Evolutionary conservation across 2,329 filamentous ascomycete genomes (phyloP).

Genomic region (Fusarium foetens): DNA sequence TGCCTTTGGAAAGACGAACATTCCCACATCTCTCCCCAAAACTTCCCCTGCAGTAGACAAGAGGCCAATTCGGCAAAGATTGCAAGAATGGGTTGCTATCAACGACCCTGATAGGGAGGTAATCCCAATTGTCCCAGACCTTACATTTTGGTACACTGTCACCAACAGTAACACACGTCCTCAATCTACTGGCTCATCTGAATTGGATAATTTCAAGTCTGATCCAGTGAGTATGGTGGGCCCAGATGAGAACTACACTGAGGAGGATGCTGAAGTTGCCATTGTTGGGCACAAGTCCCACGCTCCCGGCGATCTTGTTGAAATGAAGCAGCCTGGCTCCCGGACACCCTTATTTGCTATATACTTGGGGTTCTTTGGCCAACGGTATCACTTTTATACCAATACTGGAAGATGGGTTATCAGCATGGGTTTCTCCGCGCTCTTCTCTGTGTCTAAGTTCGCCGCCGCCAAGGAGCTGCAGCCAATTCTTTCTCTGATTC

Average conservation of each 20-base stretch:
- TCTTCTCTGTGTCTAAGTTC: slow-evolving; percentile 64
- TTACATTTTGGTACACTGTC: slow-evolving; percentile 41
- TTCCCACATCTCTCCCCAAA: slow-evolving; percentile 28
- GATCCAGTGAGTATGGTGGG: slow-evolving; percentile 40
- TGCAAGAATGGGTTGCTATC: slow-evolving; percentile 35
- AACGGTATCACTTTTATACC: slow-evolving; percentile 65
- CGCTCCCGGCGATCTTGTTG: slow-evolving; percentile 62
- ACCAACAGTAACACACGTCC: slow-evolving; percentile 48
- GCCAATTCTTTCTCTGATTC: slow-evolving; percentile 50
- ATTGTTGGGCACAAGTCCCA: slow-evolving; percentile 43
- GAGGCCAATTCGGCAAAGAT: slow-evolving; percentile 35
- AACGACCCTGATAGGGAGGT: slow-evolving; percentile 10
- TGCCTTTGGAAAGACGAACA: slow-evolving; percentile 20
- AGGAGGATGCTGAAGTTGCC: slow-evolving; percentile 41
- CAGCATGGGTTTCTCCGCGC: slow-evolving; percentile 54
- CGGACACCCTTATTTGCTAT: slow-evolving; percentile 62
- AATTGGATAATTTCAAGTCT: slow-evolving; percentile 46
- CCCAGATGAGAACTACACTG: slow-evolving; percentile 42
- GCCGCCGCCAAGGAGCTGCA: slow-evolving; percentile 54
- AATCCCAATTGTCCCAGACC: slow-evolving; percentile 36
- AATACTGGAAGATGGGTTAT: slow-evolving; percentile 62
- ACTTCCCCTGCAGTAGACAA: slow-evolving; percentile 2
- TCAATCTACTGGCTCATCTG: slow-evolving; percentile 49
- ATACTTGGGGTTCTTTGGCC: slow-evolving; percentile 62
- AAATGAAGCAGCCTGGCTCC: slow-evolving; percentile 55